phyloP scores from a whole-genome alignment of 306 rosid genomes.

The Hippophae gyantsensis region DNA sequence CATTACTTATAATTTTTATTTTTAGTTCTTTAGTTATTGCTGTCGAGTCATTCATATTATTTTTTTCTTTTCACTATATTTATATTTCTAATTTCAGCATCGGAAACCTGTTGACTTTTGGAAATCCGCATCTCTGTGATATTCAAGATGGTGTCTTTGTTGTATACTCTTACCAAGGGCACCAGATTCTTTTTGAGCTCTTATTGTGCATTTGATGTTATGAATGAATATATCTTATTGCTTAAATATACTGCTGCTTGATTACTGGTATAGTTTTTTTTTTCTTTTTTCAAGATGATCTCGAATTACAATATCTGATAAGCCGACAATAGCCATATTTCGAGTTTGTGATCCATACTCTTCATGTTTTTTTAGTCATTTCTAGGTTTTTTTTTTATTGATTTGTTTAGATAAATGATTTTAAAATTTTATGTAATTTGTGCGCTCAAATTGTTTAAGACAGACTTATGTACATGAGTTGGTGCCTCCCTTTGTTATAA shows the following conservation, averaged over 20 bases:
- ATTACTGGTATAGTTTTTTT: no score
- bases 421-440: no score
- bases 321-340: no score
- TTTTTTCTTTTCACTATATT: slow-evolving; percentile 10
- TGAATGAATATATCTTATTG: neutral
- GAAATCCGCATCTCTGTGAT: slow-evolving; percentile 55
- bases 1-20: neutral
- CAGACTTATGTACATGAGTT: no score
- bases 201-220: neutral
- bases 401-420: no score
- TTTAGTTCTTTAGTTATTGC: neutral
- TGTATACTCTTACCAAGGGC: neutral
- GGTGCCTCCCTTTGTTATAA: no score
- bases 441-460: no score
- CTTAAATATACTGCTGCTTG: neutral
- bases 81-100: slow-evolving; percentile 48
- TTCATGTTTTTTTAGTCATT: no score
- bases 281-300: no score
- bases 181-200: neutral
- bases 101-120: slow-evolving; percentile 73
- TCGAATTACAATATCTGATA: no score
- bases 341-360: no score
- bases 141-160: slow-evolving; percentile 6
- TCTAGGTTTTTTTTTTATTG: no score
- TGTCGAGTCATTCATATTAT: neutral